Evolutionary conservation across 106 monocot genomes (phyloP), one percentile per base, ranked within the genome.

Genomic region (Dendrobium catenatum): DNA sequence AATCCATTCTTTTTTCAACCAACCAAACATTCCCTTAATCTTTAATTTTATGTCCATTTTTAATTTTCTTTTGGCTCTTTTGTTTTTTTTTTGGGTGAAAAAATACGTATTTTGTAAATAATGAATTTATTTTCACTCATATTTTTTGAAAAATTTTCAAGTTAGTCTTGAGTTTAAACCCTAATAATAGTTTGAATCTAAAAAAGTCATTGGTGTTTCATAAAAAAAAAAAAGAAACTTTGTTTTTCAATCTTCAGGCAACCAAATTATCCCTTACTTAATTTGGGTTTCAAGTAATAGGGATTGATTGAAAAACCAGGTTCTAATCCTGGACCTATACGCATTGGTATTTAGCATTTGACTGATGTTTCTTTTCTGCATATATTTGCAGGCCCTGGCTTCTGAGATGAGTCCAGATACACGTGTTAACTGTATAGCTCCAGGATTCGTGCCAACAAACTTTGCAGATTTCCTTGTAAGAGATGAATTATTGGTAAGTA

Each of bases 361-460:
- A 4, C 15, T 70, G 37, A 74, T 27, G 8, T 11, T 49, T 75
- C 42, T 37, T 26, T 77, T 37, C 19, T 10, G 59, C 18, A 59
- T 37, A 73, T 22, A 17, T 4, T 80, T 79, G 13, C 77, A 97
- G 96, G 98, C 93, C 55, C 84, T 98, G 77, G 98, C 94, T 42
- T 8, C 79, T 77, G 98, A 98, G 81, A 89, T 98, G 94, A 86
- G 86, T 10, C 97, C 94, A 64, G 82, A 94, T 13, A 94, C 97
- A 55, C 85, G 94, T 76, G 94, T 94, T 19, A 96, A 95, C 81
- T 98, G 94, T 83, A 86, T 98, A 79, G 98, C 98, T 80, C 94
- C 98, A 68, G 93, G 98, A 84, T 93, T 94, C 81, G 98, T 98
- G 74, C 98, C 98, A 20, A 98, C 94, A 37, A 80, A 86, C 84